Percentiles rank a stretch among this genome's conserved stretches.
phyloP scores from a whole-genome alignment of 495 filamentous ascomycete genomes.

The Parathielavia appendiculata region DNA sequence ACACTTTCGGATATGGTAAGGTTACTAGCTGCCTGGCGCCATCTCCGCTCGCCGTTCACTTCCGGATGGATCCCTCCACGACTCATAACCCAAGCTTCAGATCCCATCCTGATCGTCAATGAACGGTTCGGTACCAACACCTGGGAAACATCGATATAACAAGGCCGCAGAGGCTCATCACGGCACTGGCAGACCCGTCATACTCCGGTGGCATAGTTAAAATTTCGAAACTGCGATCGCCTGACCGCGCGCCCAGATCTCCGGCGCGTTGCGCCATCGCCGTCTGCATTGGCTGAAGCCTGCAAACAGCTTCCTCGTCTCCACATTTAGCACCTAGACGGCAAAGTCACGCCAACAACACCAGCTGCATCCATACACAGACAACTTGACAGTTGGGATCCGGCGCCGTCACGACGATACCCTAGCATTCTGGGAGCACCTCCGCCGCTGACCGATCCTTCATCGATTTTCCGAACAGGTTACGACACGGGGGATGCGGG shows the following conservation, averaged over 20 bases:
- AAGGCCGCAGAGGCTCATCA: background rate
- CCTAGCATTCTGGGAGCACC: no score
- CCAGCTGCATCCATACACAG: background rate
- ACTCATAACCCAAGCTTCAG: background rate
- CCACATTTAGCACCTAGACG: background rate
- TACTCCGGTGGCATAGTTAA: background rate
- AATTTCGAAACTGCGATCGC: background rate
- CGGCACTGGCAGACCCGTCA: background rate
- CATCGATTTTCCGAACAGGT: no score
- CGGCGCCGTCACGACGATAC: no score
- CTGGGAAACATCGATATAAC: background rate
- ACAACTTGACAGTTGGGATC: background rate
- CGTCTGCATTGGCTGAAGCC: no score
- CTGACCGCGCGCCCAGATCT: background rate
- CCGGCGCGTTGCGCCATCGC: background rate
- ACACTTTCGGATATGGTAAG: background rate
- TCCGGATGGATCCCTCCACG: background rate
- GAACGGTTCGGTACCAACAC: background rate
- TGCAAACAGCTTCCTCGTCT: background rate
- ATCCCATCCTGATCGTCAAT: no score
- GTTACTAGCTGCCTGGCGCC: background rate
- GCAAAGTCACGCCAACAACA: background rate
- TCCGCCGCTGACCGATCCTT: no score
- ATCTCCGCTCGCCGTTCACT: background rate
- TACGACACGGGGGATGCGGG: slow-evolving; percentile 5